Percentiles rank a stretch among this genome's conserved stretches.
phyloP scores from a whole-genome alignment of 108 stramenopile genomes.

The Fragilariopsis cylindrus region DNA sequence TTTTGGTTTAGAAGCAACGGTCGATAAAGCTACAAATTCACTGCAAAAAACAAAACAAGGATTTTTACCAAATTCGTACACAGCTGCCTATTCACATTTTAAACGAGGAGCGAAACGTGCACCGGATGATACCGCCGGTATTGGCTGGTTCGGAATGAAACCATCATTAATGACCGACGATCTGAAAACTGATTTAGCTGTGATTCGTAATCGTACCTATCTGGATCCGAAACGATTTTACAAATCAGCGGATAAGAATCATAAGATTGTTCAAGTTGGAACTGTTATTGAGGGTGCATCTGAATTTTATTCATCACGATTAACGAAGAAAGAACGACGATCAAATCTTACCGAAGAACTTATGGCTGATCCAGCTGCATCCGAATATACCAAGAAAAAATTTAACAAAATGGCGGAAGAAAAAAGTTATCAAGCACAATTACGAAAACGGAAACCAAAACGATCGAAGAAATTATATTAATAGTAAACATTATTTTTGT shows the following conservation, averaged over 20 bases:
- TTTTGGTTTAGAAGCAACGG: constrained; percentile 36
- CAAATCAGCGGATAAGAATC: constrained; percentile 79
- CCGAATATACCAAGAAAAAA: constrained; percentile 63
- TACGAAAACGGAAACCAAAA: constrained; percentile 24
- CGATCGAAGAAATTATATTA: constrained; percentile 14
- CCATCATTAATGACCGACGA: constrained; percentile 59
- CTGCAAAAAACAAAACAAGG: constrained; percentile 15
- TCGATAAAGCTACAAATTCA: constrained; percentile 10
- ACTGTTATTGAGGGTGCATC: constrained; percentile 89
- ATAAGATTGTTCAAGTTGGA: constrained; percentile 60
- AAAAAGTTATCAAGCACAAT: constrained; percentile 33
- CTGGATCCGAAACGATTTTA: constrained; percentile 96
- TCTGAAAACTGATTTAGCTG: constrained; percentile 56
- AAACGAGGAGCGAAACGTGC: constrained; percentile 45
- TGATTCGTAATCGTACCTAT: constrained; percentile 89
- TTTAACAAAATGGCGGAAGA: constrained; percentile 66
- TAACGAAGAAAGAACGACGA: constrained; percentile 87
- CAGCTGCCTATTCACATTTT: constrained; percentile 44
- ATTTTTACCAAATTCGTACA: constrained; percentile 25
- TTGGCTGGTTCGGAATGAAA: constrained; percentile 78
- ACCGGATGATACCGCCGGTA: constrained; percentile 56
- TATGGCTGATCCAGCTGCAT: constrained; percentile 68
- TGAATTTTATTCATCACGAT: constrained; percentile 82
- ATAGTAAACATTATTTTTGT: too few species aligned
- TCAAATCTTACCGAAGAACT: constrained; percentile 88